These are phyloP conservation scores for Breviolum minutum DNA, from an alignment of 73 alveolate species.

Conservation along the genomic window DNA sequence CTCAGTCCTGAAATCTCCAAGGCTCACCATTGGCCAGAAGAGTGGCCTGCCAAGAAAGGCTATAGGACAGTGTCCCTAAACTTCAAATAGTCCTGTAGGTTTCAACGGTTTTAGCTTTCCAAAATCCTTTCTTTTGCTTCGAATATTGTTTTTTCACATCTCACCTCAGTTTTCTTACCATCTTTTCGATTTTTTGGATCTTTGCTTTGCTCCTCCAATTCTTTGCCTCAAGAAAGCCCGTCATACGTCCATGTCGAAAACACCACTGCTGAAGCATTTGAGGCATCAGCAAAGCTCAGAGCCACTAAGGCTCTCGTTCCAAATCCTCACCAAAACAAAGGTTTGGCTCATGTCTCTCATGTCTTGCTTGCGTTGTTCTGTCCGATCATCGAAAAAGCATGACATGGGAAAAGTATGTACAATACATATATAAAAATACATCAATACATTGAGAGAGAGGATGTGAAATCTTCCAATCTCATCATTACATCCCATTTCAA, in stretches of 20 bases:
- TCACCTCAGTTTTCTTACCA: constrained; percentile 71
- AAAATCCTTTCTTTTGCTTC: not conserved
- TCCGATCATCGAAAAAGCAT: too few species aligned
- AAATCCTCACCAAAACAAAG: not conserved
- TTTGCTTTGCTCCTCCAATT: constrained; percentile 24
- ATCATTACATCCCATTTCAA: too few species aligned
- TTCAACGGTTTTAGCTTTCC: not conserved
- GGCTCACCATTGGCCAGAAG: constrained; percentile 57
- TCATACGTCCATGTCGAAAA: not conserved
- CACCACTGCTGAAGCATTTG: not conserved
- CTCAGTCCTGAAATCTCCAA: constrained; percentile 59
- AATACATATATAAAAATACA: too few species aligned
- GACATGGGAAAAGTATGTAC: too few species aligned
- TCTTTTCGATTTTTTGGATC: constrained; percentile 18
- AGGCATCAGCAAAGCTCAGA: constrained; percentile 49
- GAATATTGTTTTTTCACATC: not conserved
- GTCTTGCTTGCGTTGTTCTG: too few species aligned
- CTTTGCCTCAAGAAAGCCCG: constrained; percentile 3
- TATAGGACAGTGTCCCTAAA: not conserved
- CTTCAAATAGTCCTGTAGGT: not conserved
- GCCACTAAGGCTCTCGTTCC: constrained; percentile 47
- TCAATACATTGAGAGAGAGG: too few species aligned
- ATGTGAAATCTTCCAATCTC: too few species aligned
- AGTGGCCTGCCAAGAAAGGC: constrained; percentile 27
- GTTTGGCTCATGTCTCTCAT: too few species aligned